Evolutionary conservation across 1,284 basidiomycete genomes (phyloP).

Genomic region (Cutaneotrichosporon dermatis): DNA sequence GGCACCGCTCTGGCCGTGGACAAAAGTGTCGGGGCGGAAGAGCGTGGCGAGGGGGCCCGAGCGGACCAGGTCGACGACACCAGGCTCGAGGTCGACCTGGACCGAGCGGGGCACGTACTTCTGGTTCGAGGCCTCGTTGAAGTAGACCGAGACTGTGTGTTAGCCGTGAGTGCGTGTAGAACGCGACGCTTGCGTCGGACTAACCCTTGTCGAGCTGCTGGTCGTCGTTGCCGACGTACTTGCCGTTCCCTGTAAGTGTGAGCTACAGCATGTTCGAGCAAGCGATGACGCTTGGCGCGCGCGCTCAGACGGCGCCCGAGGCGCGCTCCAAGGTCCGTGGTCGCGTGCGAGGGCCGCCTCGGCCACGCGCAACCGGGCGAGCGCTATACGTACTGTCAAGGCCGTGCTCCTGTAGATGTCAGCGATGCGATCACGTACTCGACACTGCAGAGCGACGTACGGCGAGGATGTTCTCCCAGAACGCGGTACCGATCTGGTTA

Average conservation of each 20-base stretch:
- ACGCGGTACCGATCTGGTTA: slow-evolving; percentile 45
- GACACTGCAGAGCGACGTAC: slow-evolving; percentile 18
- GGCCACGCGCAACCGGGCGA: neutral
- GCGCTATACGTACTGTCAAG: slow-evolving; percentile 31
- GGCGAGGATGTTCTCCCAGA: slow-evolving; percentile 47
- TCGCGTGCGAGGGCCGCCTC: neutral
- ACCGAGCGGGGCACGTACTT: slow-evolving; percentile 87
- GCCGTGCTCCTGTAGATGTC: slow-evolving; percentile 38
- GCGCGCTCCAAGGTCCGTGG: too few relatives aligned
- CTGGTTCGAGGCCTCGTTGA: slow-evolving; percentile 43
- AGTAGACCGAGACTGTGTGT: slow-evolving; percentile 46
- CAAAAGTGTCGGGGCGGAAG: slow-evolving; percentile 84
- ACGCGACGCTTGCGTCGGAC: neutral
- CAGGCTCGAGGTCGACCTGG: slow-evolving; percentile 85
- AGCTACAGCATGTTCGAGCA: neutral
- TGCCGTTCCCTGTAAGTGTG: slow-evolving; percentile 27
- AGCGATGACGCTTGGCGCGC: neutral
- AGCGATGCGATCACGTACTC: neutral
- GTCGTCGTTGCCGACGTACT: slow-evolving; percentile 40
- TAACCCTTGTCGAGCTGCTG: slow-evolving; percentile 40
- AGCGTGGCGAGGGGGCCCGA: slow-evolving; percentile 57
- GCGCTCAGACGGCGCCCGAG: slow-evolving; percentile 1
- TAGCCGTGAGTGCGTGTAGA: neutral
- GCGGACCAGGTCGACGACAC: slow-evolving; percentile 68
- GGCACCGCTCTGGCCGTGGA: slow-evolving; percentile 68